phyloP scores from a whole-genome alignment of 1,139 yeast species.

The Yamadazyma buinensis region DNA sequence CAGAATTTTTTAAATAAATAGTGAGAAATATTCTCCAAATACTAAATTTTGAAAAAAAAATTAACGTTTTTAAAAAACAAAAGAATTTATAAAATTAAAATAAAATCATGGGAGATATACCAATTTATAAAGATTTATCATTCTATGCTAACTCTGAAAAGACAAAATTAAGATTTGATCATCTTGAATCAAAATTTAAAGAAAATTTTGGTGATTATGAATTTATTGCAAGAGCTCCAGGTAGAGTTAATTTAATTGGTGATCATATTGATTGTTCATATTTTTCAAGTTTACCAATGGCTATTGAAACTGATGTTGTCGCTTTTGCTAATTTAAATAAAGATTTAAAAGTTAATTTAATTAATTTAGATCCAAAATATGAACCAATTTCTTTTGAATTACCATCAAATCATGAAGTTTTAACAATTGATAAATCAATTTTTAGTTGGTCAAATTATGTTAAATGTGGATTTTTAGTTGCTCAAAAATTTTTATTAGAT shows the following conservation, averaged over 20 bases:
- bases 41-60: too few species aligned
- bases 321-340: conserved; percentile 44
- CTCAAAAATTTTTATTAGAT: conserved; percentile 47
- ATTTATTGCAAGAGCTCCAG: conserved; percentile 63
- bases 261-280: conserved; percentile 72
- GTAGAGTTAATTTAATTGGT: conserved; percentile 71
- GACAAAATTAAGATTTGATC: conserved; percentile 24
- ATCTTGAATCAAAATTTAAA: conserved; percentile 19
- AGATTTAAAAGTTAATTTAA: conserved; percentile 30
- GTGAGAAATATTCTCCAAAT: too few species aligned
- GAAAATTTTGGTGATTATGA: conserved; percentile 27
- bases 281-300: conserved; percentile 74
- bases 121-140: conserved; percentile 30
- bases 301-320: conserved; percentile 62
- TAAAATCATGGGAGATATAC: conserved; percentile 22
- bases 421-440: conserved; percentile 46
- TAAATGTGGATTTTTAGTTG: conserved; percentile 63
- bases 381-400: conserved; percentile 30
- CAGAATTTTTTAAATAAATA: too few species aligned
- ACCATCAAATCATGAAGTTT: conserved; percentile 32
- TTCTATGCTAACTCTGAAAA: conserved; percentile 30
- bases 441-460: conserved; percentile 67
- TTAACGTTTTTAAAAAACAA: too few species aligned
- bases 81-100: too few species aligned
- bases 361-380: conserved; percentile 38